phyloP scores from a whole-genome alignment of 257 asterid species.

The Orobanche coerulescens region DNA sequence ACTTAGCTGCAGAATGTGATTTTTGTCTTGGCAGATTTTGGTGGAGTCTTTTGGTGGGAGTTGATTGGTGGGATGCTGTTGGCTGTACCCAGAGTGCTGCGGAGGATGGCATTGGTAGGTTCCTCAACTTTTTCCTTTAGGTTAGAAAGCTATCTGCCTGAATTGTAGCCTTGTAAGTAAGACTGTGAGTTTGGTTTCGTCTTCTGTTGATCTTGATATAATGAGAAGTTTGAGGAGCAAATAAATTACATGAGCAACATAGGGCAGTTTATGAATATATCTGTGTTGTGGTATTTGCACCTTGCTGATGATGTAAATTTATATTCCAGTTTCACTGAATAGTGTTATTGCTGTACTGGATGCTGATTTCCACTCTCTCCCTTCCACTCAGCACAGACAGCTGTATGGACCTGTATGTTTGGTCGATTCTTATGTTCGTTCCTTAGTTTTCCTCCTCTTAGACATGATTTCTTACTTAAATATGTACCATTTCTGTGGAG shows the following conservation, averaged over 20 bases:
- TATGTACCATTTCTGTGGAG: slow-evolving; percentile 17
- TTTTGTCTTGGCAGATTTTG: slow-evolving; percentile 60
- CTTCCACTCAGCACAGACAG: slow-evolving; percentile 91
- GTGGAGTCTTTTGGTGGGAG: slow-evolving; percentile 99
- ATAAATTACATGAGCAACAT: slow-evolving; percentile 2
- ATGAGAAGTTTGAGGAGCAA: slow-evolving; percentile 12
- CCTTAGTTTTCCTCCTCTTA: background rate
- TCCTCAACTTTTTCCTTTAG: slow-evolving; percentile 6
- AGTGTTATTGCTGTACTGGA: slow-evolving; percentile 95
- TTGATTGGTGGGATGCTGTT: slow-evolving; percentile 99
- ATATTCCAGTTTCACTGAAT: slow-evolving; percentile 69
- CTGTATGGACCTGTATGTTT: slow-evolving; percentile 98
- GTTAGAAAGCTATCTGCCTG: slow-evolving; percentile 5
- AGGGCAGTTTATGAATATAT: background rate
- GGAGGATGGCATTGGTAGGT: slow-evolving; percentile 93
- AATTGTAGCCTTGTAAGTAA: background rate
- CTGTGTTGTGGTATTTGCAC: slow-evolving; percentile 8
- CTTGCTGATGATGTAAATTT: slow-evolving; percentile 23
- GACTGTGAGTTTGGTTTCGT: background rate
- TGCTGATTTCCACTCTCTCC: slow-evolving; percentile 96
- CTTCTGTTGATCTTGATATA: background rate
- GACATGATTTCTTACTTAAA: background rate
- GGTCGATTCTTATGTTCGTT: slow-evolving; percentile 19
- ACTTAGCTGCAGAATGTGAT: slow-evolving; percentile 12
- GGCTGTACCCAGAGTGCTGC: slow-evolving; percentile 99